Evolutionary conservation across 2,329 filamentous ascomycete species (phyloP), one percentile per base, ranked within the genome.

Genomic region (Verticillium isaacii): DNA sequence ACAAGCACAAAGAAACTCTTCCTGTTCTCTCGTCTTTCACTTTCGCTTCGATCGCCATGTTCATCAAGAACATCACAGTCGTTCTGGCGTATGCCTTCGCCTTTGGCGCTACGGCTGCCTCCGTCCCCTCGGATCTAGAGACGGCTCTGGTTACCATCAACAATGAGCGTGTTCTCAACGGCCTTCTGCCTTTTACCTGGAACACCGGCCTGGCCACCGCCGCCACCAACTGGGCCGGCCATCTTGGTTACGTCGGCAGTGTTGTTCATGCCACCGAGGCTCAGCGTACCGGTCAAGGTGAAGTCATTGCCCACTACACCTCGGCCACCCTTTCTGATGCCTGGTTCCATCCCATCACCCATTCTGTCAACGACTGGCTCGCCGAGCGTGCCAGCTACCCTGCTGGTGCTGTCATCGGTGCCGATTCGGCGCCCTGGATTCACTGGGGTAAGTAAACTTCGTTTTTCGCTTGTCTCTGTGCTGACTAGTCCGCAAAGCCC

Each of bases 201-300:
- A 71, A 69, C 60, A 60, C 67, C 17, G 67, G 70, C 54, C 64
- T 76, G 17, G 69, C 68, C 11, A 64, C 69, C 36, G 74, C 72
- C 56, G 74, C 74, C 29, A 70, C 72, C 57, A 70, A 68, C 32
- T 76, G 72, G 74, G 74, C 72, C 15, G 69, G 71, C 55, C 65
- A 73, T 41, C 73, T 76, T 67, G 73, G 67, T 9, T 17, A 54
- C 2, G 66, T 68, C 17, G 69, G 67, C 7, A 62, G 63, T n/a
- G 67, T 75, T 60, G 64, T 68, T 50, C 74, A 76, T 59, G 70
- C 74, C 5, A 66, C 70, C 11, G 68, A 68, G 2, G 58, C 66
- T 36, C 67, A 70, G 15, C 71, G 74, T 3, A 72, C 71, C 3
- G 62, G 65, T n/a, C 74, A 76, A 56, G 74, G 74, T 50, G 74